phyloP scores from a whole-genome alignment of 2,329 filamentous ascomycete genomes.

The Penicillium sp. region DNA sequence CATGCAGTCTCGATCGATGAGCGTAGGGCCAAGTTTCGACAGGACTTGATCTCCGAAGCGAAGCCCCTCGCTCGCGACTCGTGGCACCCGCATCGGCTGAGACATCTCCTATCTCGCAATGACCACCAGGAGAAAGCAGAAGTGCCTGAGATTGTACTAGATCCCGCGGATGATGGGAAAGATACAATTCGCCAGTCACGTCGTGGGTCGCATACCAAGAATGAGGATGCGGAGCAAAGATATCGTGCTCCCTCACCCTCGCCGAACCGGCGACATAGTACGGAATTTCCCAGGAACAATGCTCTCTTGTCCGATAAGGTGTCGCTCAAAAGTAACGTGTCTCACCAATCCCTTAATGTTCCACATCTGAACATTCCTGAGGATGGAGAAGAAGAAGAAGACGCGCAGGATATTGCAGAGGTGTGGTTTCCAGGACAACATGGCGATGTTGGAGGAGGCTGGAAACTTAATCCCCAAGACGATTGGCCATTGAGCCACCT shows the following conservation, averaged over 20 bases:
- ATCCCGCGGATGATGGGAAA: not conserved
- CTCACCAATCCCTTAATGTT: constrained; percentile 8
- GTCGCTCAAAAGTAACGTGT: constrained; percentile 13
- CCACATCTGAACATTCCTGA: constrained; percentile 1
- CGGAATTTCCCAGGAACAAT: constrained; percentile 3
- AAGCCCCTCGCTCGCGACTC: constrained; percentile 27
- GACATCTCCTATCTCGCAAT: constrained; percentile 4
- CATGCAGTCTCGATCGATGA: constrained; percentile 63
- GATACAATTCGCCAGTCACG: not conserved
- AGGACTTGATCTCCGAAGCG: constrained; percentile 52
- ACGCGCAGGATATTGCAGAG: constrained; percentile 69
- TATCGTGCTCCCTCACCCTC: constrained; percentile 14
- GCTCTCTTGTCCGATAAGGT: constrained; percentile 6
- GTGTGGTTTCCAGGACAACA: constrained; percentile 74
- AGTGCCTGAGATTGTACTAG: constrained; percentile 13
- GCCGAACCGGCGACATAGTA: constrained; percentile 8
- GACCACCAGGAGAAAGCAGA: constrained; percentile 1
- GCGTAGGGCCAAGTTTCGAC: constrained; percentile 60
- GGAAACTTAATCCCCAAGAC: constrained; percentile 60
- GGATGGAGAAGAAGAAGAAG: constrained; percentile 2
- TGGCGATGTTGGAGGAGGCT: constrained; percentile 76
- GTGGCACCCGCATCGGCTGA: constrained; percentile 26
- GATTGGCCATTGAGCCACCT: constrained; percentile 64
- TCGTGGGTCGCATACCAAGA: not conserved
- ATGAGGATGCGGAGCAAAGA: constrained; percentile 4